Percentiles rank a stretch among this genome's conserved stretches.
Evolutionary conservation across 441 rosid species (phyloP).

Genomic region (Mallotus repandus): DNA sequence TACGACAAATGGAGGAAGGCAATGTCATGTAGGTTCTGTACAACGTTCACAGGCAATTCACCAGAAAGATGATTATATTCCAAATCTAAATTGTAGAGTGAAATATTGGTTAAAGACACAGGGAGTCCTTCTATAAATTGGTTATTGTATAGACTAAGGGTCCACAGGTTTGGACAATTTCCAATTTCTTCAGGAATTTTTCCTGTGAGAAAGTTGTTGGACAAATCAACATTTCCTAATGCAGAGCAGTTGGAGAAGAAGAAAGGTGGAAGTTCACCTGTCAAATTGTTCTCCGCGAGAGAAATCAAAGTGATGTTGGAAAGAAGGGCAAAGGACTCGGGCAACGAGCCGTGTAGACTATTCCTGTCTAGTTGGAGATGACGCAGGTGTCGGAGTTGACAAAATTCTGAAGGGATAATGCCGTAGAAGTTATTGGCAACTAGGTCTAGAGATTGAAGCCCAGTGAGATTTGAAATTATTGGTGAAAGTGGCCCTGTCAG

Average conservation of each 20-base stretch:
- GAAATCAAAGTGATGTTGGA: constrained; percentile 29
- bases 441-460: constrained; percentile 20
- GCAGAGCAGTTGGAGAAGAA: constrained; percentile 49
- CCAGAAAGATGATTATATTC: constrained; percentile 43
- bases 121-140: constrained; percentile 46
- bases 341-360: constrained; percentile 26
- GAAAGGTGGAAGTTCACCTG: constrained; percentile 41
- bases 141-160: constrained; percentile 44
- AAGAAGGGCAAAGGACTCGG: constrained; percentile 34
- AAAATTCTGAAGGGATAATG: constrained; percentile 18
- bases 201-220: constrained; percentile 40
- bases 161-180: constrained; percentile 32
- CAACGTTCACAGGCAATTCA: constrained; percentile 41
- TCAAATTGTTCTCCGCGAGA: constrained; percentile 31
- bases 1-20: constrained; percentile 39
- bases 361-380: constrained; percentile 20
- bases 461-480: constrained; percentile 28
- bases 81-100: constrained; percentile 38
- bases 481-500: constrained; percentile 27
- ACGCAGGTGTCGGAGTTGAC: constrained; percentile 15
- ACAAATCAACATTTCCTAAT: constrained; percentile 40
- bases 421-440: constrained; percentile 26
- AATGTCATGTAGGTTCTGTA: constrained; percentile 28
- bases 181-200: constrained; percentile 31
- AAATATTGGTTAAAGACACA: constrained; percentile 36